Conservation (phyloP, 2,329 filamentous ascomycete species). For the Graphilbum ipis-grandicollis region DNA sequence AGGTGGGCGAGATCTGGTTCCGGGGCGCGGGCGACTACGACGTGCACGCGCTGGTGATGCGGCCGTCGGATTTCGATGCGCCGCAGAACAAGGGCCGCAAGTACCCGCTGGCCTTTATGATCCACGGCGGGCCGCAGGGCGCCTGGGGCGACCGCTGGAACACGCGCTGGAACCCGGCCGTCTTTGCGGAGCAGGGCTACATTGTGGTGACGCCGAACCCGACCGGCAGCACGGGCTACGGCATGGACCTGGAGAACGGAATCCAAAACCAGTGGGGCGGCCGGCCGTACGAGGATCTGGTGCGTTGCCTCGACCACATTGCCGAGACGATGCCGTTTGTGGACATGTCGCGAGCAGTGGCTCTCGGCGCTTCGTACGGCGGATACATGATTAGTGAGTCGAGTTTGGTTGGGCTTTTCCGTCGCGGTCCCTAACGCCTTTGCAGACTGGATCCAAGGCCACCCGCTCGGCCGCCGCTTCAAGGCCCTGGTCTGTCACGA, state of each 20-base stretch:
- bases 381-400: conserved; percentile 55
- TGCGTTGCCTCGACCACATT: conserved; percentile 60
- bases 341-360: conserved; percentile 52
- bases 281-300: conserved; percentile 67
- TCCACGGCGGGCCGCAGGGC: conserved; percentile 71
- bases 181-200: conserved; percentile 79
- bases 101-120: conserved; percentile 63
- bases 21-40: conserved; percentile 44
- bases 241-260: conserved; percentile 57
- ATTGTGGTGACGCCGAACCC: conserved; percentile 69
- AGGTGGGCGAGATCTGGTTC: conserved; percentile 55
- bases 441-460: conserved; percentile 73
- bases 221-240: conserved; percentile 69
- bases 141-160: conserved; percentile 63
- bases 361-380: conserved; percentile 57
- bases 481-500: conserved; percentile 81
- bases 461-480: conserved; percentile 66
- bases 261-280: conserved; percentile 76
- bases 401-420: conserved; percentile 3
- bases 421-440: background rate
- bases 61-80: conserved; percentile 48
- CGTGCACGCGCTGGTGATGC: conserved; percentile 54
- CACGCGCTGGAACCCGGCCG: conserved; percentile 70
- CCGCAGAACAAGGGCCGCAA: conserved; percentile 31
- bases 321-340: conserved; percentile 47